Evolutionary conservation across 495 filamentous ascomycete species (phyloP), one percentile per base, ranked within the genome.

Genomic region (Annulohypoxylon nitens): DNA sequence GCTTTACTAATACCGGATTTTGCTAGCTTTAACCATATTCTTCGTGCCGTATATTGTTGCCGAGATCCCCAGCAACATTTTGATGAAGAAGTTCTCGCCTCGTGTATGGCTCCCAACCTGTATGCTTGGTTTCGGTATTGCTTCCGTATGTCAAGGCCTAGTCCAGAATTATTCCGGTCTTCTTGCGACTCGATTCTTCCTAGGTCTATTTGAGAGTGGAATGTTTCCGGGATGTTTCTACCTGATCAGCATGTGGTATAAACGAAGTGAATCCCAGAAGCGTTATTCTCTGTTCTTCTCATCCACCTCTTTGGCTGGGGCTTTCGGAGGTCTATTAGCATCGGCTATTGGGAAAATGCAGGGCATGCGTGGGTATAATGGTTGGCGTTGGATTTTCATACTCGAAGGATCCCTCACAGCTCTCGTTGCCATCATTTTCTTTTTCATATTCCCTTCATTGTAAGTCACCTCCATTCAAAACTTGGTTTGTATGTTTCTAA

Each of bases 161-260:
- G 91, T 94, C 4, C 79, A 88, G 45, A 96, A 88, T 73, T 97
- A 92, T 83, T 82, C 84, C 66, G 94, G 95, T 30, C 83, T 98
- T 36, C 86, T 97, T 62, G 85, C 90, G 2, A 93, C 93, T 2
- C 88, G 93, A 11, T 97, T 97, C 85, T 93, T 97, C 76, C 83
- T 98, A 11, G 95, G 95, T 14, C 61, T 97, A 3, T 94, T 94
- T 65, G 95, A 98, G 81, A 89, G 92, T 0, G 95, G 92, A 79
- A 94, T 95, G 90, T 97, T 97, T 75, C 93, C 93, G 0, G 77
- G 91, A n/a, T 93, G 85, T 62, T 90, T 95, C 79, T 96, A 95
- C 78, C 82, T 97, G 1, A 85, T 93, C 74, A 81, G 77, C 78
- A 94, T 93, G 91, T 97, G 94, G 93, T 99, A 99, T 74, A 90